Conservation (phyloP, 2,329 filamentous ascomycete genomes). For the Fusarium mexicanum region DNA sequence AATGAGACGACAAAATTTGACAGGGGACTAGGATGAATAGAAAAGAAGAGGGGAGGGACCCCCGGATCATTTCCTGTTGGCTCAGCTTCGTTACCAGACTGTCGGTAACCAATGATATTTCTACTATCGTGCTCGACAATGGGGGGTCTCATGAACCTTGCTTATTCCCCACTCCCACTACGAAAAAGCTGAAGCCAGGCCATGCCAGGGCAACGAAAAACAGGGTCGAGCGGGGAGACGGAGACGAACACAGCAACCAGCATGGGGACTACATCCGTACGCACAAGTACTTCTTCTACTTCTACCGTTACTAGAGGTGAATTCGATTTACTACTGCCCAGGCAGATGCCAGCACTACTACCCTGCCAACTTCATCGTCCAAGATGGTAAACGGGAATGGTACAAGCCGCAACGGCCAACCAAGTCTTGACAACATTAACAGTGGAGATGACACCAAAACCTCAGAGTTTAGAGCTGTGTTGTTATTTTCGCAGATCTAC, state of each 20-base stretch:
- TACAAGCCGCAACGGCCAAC: neutral
- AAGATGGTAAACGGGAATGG: neutral
- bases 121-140: slow-evolving; percentile 1
- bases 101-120: slow-evolving; percentile 26
- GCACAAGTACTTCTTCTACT: neutral
- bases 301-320: neutral
- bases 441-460: neutral
- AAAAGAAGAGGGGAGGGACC: neutral
- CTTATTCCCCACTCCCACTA: neutral
- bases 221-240: neutral
- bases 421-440: neutral
- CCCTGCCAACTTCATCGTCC: neutral
- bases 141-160: slow-evolving; percentile 18
- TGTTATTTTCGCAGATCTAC: slow-evolving; percentile 20
- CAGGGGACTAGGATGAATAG: slow-evolving; percentile 1
- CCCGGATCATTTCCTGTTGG: slow-evolving; percentile 34
- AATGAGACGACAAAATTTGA: neutral
- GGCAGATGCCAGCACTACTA: neutral
- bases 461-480: slow-evolving; percentile 9
- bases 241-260: neutral
- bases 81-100: slow-evolving; percentile 24
- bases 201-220: neutral
- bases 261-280: neutral
- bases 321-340: neutral
- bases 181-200: neutral